phyloP scores from a whole-genome alignment of 345 rosid species.

The Lagerstroemia speciosa region DNA sequence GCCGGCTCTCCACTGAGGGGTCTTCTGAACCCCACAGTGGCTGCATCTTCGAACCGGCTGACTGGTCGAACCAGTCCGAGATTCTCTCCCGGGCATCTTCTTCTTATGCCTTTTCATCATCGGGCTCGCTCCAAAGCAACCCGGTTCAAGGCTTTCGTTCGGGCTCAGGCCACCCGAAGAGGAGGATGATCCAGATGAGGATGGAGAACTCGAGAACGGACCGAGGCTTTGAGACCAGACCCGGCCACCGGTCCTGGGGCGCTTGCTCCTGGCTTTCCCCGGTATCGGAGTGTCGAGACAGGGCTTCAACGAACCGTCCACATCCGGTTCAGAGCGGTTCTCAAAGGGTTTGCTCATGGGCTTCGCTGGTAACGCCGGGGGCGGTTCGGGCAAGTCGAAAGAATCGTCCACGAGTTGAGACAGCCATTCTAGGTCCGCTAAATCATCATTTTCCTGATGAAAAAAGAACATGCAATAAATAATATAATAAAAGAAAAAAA shows the following conservation, averaged over 20 bases:
- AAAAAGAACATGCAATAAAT: slow-evolving; percentile 4
- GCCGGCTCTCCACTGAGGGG: slow-evolving; percentile 96
- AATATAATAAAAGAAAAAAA: background rate
- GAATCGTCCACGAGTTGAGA: slow-evolving; percentile 88
- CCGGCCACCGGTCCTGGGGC: slow-evolving; percentile 46
- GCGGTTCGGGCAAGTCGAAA: slow-evolving; percentile 35
- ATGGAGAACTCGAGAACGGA: slow-evolving; percentile 35
- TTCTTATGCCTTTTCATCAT: slow-evolving; percentile 27
- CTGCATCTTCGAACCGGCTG: slow-evolving; percentile 50
- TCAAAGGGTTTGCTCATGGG: slow-evolving; percentile 10
- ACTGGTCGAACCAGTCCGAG: slow-evolving; percentile 8
- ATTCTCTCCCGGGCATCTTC: background rate
- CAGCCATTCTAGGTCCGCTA: slow-evolving; percentile 76
- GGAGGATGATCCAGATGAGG: slow-evolving; percentile 14
- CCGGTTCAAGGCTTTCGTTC: slow-evolving; percentile 8
- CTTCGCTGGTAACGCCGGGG: slow-evolving; percentile 25
- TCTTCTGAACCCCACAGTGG: slow-evolving; percentile 87
- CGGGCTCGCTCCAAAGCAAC: slow-evolving; percentile 21
- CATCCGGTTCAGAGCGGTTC: slow-evolving; percentile 20
- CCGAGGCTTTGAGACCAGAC: slow-evolving; percentile 54
- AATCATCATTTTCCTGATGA: slow-evolving; percentile 67
- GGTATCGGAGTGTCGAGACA: slow-evolving; percentile 43
- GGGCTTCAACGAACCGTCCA: slow-evolving; percentile 15
- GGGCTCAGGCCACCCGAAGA: background rate
- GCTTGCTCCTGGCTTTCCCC: slow-evolving; percentile 80